A percentile compares a stretch with the other conserved stretches of the same genome.
phyloP scores from a whole-genome alignment of 371 early-diverging fungal species.

The Rhizopus delemar region DNA sequence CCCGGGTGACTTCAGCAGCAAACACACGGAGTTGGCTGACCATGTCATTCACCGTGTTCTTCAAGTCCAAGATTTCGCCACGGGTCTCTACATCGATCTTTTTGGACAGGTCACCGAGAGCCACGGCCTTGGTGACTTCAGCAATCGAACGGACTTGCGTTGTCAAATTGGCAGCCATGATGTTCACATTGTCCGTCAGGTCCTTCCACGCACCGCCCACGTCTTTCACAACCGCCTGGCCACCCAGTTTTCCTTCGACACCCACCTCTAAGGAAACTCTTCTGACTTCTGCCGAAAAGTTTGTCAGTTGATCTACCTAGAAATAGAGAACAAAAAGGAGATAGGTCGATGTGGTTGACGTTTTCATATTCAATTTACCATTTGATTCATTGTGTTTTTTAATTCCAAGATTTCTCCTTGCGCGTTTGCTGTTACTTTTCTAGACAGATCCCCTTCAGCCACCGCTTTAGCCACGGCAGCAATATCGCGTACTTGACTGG shows the following conservation, averaged over 20 bases:
- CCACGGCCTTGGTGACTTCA: conserved; percentile 44
- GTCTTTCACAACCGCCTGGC: conserved; percentile 53
- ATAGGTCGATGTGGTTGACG: not conserved
- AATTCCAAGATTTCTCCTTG: conserved; percentile 31
- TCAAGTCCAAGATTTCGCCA: conserved; percentile 39
- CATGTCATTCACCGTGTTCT: conserved; percentile 50
- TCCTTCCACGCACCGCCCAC: conserved; percentile 63
- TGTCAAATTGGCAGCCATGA: conserved; percentile 63
- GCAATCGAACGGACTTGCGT: conserved; percentile 58
- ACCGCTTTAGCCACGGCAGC: conserved; percentile 34
- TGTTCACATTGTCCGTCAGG: conserved; percentile 64
- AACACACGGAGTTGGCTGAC: conserved; percentile 42
- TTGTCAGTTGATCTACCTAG: conserved; percentile 35
- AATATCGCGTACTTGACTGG: conserved; percentile 35
- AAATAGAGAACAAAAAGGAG: not conserved
- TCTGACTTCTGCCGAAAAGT: conserved; percentile 60
- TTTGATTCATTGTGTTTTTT: conserved; percentile 30
- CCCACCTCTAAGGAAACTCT: conserved; percentile 66
- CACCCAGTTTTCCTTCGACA: conserved; percentile 58
- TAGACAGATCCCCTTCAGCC: conserved; percentile 31
- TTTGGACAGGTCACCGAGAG: conserved; percentile 53
- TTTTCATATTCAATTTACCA: conserved; percentile 17
- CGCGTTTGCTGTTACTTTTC: conserved; percentile 33
- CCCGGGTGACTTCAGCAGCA: conserved; percentile 48
- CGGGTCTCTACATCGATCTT: conserved; percentile 43